Evolutionary conservation across 345 rosid genomes (phyloP), one percentile per base, ranked within the genome.

Genomic region (Gynandropsis gynandra): DNA sequence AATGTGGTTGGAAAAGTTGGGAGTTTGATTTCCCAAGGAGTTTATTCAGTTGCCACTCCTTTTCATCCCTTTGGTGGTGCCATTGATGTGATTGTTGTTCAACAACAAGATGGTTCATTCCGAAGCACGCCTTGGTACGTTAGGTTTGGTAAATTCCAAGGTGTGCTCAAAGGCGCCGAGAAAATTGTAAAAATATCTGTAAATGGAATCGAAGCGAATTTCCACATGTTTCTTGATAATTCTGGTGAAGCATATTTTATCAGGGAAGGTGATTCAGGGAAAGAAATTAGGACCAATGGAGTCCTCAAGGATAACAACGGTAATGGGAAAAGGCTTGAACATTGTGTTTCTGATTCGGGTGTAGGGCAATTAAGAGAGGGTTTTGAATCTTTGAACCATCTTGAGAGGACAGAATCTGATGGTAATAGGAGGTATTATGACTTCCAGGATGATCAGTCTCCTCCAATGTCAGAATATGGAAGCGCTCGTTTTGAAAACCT

Each of bases 41-140:
- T 85, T 24, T 80, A 89, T 72, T 82, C 92, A 24, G 93, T 89
- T 57, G 93, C 95, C 18, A 89, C 89, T 62, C 95, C 97, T 0
- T 89, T 89, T 60, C 97, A 89, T 71, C 97, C 95, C 1, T 89
- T 89, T 56, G 97, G 97, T 17, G 97, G 97, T 55, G 97, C 97
- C 46, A 81, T 89, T 68, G 97, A 89, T 70, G 85, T 82, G 9
- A 83, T 89, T 54, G 97, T 79, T 32, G 95, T 89, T 58, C 83
- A 73, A 62, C 97, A 89, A 74, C 76, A 81, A 63, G 93, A 89
- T 58, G 93, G 89, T 53, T 68, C 81, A 2, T 89, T 82, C 58
- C 78, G 77, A 16, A 85, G 95, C 64, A 80, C 93, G 0, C 97
- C 97, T 36, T 89, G 97, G 97, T 77, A 89, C 35, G 97, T 89